phyloP scores from a whole-genome alignment of 1,139 yeast genomes.

The Yamadazyma dendronema region DNA sequence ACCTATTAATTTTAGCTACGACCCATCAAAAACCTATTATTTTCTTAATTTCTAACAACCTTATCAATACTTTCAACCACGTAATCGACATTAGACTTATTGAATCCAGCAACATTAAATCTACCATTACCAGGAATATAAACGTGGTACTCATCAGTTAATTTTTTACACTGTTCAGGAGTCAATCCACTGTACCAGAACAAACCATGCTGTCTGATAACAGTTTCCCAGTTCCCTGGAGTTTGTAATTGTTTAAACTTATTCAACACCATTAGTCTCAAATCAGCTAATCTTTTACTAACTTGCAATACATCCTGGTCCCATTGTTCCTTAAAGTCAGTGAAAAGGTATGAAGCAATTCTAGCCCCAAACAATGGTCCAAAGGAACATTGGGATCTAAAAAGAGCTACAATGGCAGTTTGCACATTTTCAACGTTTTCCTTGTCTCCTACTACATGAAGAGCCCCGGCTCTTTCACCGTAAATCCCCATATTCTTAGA shows the following conservation, averaged over 20 bases:
- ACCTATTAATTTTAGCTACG: neutral
- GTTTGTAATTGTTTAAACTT: constrained; percentile 32
- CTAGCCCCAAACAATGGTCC: constrained; percentile 50
- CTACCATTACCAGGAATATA: constrained; percentile 39
- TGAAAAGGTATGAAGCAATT: constrained; percentile 29
- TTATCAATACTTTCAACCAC: constrained; percentile 36
- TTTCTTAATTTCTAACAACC: constrained; percentile 28
- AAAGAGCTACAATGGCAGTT: constrained; percentile 26
- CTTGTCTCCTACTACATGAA: constrained; percentile 35
- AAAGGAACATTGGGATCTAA: constrained; percentile 42
- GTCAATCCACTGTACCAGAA: constrained; percentile 46
- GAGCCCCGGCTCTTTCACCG: constrained; percentile 44
- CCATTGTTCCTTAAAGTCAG: constrained; percentile 31
- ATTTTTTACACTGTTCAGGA: constrained; percentile 27
- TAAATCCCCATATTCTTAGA: constrained; percentile 48
- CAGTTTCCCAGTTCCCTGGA: constrained; percentile 44
- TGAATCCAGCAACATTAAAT: constrained; percentile 46
- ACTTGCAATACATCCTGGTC: constrained; percentile 30
- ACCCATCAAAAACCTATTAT: too few species aligned
- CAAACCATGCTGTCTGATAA: constrained; percentile 38
- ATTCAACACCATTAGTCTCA: constrained; percentile 27
- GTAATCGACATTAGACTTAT: constrained; percentile 32
- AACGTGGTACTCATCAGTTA: constrained; percentile 34
- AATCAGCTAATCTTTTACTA: constrained; percentile 27
- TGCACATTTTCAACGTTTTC: constrained; percentile 21